phyloP scores from a whole-genome alignment of 108 stramenopile species.

The Nannochloropsis gaditana region DNA sequence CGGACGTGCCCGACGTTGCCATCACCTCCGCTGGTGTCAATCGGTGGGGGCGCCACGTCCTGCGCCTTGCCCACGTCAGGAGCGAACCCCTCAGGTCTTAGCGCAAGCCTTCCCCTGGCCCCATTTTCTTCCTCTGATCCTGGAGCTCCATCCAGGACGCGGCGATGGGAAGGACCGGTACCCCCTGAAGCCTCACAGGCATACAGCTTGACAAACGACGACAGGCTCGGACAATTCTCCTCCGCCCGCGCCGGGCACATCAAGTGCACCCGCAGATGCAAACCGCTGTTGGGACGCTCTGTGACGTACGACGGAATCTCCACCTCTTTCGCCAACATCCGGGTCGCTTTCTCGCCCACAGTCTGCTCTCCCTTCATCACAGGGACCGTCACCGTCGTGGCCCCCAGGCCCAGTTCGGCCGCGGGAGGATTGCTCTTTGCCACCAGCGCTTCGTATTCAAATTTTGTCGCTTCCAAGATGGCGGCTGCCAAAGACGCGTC shows the following conservation, averaged over 20 bases:
- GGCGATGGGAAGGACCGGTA: neutral
- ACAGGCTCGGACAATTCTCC: neutral
- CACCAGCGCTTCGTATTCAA: neutral
- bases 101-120: neutral
- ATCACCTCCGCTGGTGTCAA: neutral
- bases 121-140: neutral
- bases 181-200: neutral
- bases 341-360: neutral
- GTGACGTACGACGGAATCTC: slow-evolving; percentile 17
- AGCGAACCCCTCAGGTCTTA: too few relatives aligned
- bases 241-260: slow-evolving; percentile 2
- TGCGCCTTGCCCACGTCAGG: neutral
- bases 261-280: neutral
- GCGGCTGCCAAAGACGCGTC: neutral
- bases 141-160: neutral
- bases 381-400: neutral
- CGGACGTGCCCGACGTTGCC: neutral
- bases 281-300: neutral
- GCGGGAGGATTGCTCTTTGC: neutral
- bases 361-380: neutral
- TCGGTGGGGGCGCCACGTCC: neutral
- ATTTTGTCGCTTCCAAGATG: neutral
- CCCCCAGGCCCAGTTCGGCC: neutral
- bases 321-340: neutral
- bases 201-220: neutral